Evolutionary conservation across 768 basidiomycete genomes (phyloP).

Genomic region (Lentinula guzmanii): DNA sequence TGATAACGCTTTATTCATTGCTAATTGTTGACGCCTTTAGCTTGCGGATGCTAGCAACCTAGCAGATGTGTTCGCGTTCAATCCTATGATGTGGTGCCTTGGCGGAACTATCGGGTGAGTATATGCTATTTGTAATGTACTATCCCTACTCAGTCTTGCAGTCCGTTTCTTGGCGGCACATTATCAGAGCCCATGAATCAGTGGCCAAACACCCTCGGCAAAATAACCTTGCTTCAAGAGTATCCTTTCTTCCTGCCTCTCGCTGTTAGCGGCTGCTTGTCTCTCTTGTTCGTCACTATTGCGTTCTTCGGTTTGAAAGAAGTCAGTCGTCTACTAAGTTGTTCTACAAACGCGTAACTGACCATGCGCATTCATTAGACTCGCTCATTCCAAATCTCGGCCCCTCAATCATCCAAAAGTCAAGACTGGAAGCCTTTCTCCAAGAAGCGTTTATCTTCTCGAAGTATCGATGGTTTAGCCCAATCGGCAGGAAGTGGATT

Average conservation of each 20-base stretch:
- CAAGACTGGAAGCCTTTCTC: neutral
- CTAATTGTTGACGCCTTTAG: slow-evolving; percentile 8
- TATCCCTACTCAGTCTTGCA: neutral
- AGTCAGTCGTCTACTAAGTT: slow-evolving; percentile 9
- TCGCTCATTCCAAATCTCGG: neutral
- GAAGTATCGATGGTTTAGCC: neutral
- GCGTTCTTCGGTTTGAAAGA: slow-evolving; percentile 21
- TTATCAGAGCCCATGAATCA: slow-evolving; percentile 22
- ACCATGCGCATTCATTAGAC: neutral
- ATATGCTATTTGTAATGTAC: neutral
- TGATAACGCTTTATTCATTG: neutral
- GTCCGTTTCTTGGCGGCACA: slow-evolving; percentile 24
- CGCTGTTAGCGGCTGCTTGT: slow-evolving; percentile 16
- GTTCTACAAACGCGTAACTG: neutral
- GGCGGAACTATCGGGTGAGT: slow-evolving; percentile 20
- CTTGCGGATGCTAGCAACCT: slow-evolving; percentile 21
- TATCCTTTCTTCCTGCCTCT: slow-evolving; percentile 34
- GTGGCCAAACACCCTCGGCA: slow-evolving; percentile 21
- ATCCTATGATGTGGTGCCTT: slow-evolving; percentile 22
- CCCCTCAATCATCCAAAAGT: neutral
- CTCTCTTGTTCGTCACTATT: slow-evolving; percentile 17
- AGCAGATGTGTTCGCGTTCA: slow-evolving; percentile 19
- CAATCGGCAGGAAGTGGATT: neutral
- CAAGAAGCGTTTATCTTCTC: neutral
- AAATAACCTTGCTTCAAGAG: slow-evolving; percentile 16